Base-by-base conservation (phyloP, 2,329 filamentous ascomycete species). In the Dactylellina sp. region DNA sequence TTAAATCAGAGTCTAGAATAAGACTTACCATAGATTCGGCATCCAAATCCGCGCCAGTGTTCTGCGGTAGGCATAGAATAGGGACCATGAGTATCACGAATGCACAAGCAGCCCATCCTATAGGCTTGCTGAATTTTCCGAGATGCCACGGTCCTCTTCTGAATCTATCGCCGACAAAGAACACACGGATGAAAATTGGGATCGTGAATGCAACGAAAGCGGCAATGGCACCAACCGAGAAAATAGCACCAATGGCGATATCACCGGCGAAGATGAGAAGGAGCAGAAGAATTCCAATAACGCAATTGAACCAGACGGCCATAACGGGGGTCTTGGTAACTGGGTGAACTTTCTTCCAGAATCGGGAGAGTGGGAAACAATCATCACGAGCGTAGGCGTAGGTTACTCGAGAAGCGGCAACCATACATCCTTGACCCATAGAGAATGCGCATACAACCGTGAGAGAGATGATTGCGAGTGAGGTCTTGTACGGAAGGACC, bases 361-460 rank as follows among this genome's bases (percentile, higher is more conserved):
- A 83, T 0, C 80, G 81, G 3, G 86, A 88, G 4, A 86, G 78
- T 0, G 89, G 89, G 78, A 91, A 89, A 79, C 88, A 89, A 77
- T 87, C 89, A 77, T 91, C 89, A 35, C 89, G 87, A 16, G 89
- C 89, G 80, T 91, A 91, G 14, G 89, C 89, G 78, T 89, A 92
- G 0, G 88, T 89, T 47, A 91, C 89, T 52, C 89, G 85, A 20
- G 86, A 89, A 4, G 83, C 84, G 9, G 83, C 83, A 11, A 91
- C 86, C 87, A 90, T 91, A 79, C 88, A 90, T 1, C 88, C 89
- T 79, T 91, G 89, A 4, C 89, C 89, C 87, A 91, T 91, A 42
- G 85, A 87, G 78, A 91, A 91, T 1, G 88, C 86, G 68, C 88
- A 89, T 42, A 91, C 83, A 75, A 91, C 89, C 1, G 89, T 91